Evolutionary conservation across 2,329 filamentous ascomycete genomes (phyloP), one percentile per base, ranked within the genome.

Genomic region (Calonectria crousiana): DNA sequence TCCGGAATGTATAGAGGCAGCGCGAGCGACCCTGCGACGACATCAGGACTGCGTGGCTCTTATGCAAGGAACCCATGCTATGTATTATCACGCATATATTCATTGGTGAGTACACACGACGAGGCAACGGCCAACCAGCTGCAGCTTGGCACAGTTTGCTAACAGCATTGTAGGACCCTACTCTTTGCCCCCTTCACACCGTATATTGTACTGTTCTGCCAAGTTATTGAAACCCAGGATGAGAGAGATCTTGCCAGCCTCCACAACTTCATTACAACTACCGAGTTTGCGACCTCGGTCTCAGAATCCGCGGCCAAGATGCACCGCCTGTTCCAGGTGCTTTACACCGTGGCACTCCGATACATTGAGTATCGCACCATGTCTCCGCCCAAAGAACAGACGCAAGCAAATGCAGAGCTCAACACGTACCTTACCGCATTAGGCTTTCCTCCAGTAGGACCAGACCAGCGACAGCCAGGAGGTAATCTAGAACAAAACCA

Each of bases 311-410:
- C 90, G 9, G 85, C 87, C 32, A 90, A 90, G 76, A 84, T 92
- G 20, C 87, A 90, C 74, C 89, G 88, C 32, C 85, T 93, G 18
- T 92, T 90, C 75, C 87, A 90, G 60, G 88, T 92, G 2, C 87
- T 93, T 65, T 88, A 89, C 75, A 90, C 86, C 44, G 89, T 93
- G 10, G 91, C 91, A 0, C 86, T 87, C 44, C 84, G 92, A 6
- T 93, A 92, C 75, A 85, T 92, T 20, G 89, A 92, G 78, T 89
- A 90, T 3, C 90, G 89, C 66, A 78, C 77, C 34, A 75, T 73
- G 9, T 76, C 79, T 3, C 79, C 79, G 9, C 77, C 78, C 9
- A 82, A 81, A 28, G 78, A 78, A 60, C 79, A 83, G 74, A 81
- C 85, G 4, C 79, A 90, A 72, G 78, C 78, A 9, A 79, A 74